Evolutionary conservation across 495 filamentous ascomycete genomes (phyloP).

Genomic region (Penicillium roqueforti): DNA sequence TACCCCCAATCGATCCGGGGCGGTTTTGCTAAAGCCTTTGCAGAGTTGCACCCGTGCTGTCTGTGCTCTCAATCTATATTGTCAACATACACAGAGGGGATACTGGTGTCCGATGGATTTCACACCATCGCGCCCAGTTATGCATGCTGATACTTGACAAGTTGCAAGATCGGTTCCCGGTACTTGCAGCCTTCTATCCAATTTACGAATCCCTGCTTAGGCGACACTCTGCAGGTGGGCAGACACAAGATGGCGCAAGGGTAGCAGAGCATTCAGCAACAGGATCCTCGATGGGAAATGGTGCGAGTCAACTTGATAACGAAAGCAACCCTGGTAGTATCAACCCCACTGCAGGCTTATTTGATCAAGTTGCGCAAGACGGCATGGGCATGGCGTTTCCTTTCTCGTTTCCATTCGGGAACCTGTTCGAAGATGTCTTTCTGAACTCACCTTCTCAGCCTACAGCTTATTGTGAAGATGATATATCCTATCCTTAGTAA

Average conservation of each 20-base stretch:
- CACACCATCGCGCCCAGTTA: slow-evolving; percentile 19
- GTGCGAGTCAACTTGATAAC: neutral
- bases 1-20: neutral
- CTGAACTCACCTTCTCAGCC: slow-evolving; percentile 1
- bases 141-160: slow-evolving; percentile 20
- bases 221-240: neutral
- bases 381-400: slow-evolving; percentile 2
- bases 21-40: neutral
- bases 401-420: slow-evolving; percentile 10
- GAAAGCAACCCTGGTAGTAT: neutral
- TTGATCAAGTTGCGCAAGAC: slow-evolving; percentile 7
- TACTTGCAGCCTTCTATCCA: slow-evolving; percentile 8
- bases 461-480: neutral
- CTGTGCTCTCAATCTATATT: slow-evolving; percentile 19
- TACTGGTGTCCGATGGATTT: slow-evolving; percentile 12
- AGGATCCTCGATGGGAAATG: neutral
- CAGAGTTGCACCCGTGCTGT: slow-evolving; percentile 15
- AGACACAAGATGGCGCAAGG: neutral
- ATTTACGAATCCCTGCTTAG: slow-evolving; percentile 12
- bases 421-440: slow-evolving; percentile 10
- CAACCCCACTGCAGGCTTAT: neutral
- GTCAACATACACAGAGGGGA: slow-evolving; percentile 15
- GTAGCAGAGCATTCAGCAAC: neutral
- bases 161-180: slow-evolving; percentile 9
- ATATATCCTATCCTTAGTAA: neutral